phyloP scores from a whole-genome alignment of 768 basidiomycete species.

The Polyporus arcularius region DNA sequence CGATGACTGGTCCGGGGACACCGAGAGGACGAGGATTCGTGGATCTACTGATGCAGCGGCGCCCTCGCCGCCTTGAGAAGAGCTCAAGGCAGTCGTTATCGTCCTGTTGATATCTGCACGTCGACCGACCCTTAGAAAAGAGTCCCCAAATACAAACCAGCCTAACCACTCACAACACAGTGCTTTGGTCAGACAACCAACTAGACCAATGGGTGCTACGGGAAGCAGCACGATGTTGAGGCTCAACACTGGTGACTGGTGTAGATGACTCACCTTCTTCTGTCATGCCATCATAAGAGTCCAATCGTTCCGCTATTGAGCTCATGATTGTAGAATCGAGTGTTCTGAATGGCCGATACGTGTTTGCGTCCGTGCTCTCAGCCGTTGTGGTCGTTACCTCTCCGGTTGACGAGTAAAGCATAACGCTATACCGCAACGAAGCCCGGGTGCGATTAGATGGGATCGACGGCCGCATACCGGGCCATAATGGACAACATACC shows the following conservation, averaged over 20 bases:
- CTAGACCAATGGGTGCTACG: slow-evolving; percentile 67
- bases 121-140: slow-evolving; percentile 42
- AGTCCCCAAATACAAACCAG: neutral
- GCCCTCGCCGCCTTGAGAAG: slow-evolving; percentile 33
- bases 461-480: neutral
- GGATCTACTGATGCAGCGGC: slow-evolving; percentile 45
- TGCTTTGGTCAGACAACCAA: slow-evolving; percentile 89
- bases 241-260: slow-evolving; percentile 18
- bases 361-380: slow-evolving; percentile 65
- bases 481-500: slow-evolving; percentile 42
- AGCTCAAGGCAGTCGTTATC: slow-evolving; percentile 33
- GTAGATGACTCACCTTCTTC: slow-evolving; percentile 48
- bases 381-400: slow-evolving; percentile 41
- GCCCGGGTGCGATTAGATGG: neutral
- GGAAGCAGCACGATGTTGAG: neutral
- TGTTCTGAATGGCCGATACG: slow-evolving; percentile 80
- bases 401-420: slow-evolving; percentile 74
- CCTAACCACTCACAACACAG: slow-evolving; percentile 69
- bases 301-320: slow-evolving; percentile 64
- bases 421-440: slow-evolving; percentile 45
- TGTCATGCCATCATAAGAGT: slow-evolving; percentile 46
- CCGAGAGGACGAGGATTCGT: slow-evolving; percentile 78
- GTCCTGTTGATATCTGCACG: slow-evolving; percentile 66
- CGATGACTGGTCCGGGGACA: slow-evolving; percentile 85
- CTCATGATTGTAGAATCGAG: slow-evolving; percentile 69